phyloP scores from a whole-genome alignment of 176 grass and related monocot genomes.

The Triticum turgidum region DNA sequence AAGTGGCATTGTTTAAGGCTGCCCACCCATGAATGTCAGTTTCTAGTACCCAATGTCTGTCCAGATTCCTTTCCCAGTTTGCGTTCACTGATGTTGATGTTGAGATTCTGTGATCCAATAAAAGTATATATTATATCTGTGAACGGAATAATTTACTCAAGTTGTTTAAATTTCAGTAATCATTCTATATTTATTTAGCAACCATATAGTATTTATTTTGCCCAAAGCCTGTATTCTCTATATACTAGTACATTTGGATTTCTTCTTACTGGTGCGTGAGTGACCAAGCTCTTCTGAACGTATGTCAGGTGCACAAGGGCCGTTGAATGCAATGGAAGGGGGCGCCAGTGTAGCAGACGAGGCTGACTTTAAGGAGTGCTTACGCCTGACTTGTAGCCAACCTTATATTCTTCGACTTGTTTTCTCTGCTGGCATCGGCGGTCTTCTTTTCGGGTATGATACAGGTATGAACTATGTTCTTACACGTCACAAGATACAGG shows the following conservation, averaged over 20 bases:
- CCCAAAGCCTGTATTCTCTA: background rate
- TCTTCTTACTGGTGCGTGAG: background rate
- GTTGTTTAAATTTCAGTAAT: background rate
- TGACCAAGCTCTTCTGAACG: constrained; percentile 11
- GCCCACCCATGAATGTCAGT: background rate
- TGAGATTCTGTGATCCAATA: background rate
- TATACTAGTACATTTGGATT: background rate
- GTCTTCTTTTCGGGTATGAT: constrained; percentile 96
- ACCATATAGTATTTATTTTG: background rate
- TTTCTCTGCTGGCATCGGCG: constrained; percentile 87
- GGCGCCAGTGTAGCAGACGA: constrained; percentile 47
- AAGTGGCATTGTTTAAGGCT: background rate
- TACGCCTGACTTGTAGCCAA: constrained; percentile 70
- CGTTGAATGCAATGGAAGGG: constrained; percentile 64
- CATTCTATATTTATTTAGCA: background rate
- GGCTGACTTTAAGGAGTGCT: constrained; percentile 82
- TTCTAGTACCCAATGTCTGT: background rate
- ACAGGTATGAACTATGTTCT: constrained; percentile 53
- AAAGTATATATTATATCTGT: background rate
- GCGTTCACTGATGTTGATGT: background rate
- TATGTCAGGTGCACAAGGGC: background rate
- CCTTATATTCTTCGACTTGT: constrained; percentile 92
- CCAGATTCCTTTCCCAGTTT: background rate
- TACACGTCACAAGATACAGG: background rate
- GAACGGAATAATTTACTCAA: background rate